phyloP scores from a whole-genome alignment of 1,284 basidiomycete genomes.

The Schizophyllum amplum region DNA sequence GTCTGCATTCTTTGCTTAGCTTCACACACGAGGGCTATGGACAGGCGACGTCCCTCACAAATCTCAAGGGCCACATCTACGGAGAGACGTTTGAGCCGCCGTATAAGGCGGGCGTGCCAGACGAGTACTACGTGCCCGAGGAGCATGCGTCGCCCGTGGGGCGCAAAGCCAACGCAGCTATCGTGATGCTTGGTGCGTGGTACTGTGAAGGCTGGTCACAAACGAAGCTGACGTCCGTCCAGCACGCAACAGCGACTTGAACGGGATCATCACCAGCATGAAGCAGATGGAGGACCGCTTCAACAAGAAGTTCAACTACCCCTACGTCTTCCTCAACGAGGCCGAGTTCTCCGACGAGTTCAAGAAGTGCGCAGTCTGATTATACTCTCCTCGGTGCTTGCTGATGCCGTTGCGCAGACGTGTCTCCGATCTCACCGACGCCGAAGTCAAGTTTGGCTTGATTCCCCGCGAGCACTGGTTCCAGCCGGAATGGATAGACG shows the following conservation, averaged over 20 bases:
- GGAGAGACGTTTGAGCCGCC: constrained; percentile 32
- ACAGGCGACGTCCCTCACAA: constrained; percentile 51
- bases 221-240: background rate
- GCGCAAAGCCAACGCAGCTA: constrained; percentile 75
- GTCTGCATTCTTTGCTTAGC: constrained; percentile 64
- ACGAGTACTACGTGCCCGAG: constrained; percentile 41
- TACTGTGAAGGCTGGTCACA: background rate
- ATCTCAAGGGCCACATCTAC: constrained; percentile 39
- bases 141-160: constrained; percentile 23
- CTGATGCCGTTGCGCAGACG: constrained; percentile 32
- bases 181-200: constrained; percentile 62
- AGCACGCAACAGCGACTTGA: constrained; percentile 76
- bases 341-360: constrained; percentile 72
- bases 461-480: constrained; percentile 81
- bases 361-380: constrained; percentile 42
- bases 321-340: constrained; percentile 85
- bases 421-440: constrained; percentile 56
- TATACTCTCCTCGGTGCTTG: constrained; percentile 23
- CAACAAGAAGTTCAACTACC: constrained; percentile 81
- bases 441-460: constrained; percentile 71
- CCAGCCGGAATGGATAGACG: constrained; percentile 81
- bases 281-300: constrained; percentile 78
- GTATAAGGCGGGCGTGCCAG: constrained; percentile 39
- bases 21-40: constrained; percentile 67
- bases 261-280: constrained; percentile 64